Evolutionary conservation across 2,329 filamentous ascomycete species (phyloP).

Genomic region (Fusarium proliferatum): DNA sequence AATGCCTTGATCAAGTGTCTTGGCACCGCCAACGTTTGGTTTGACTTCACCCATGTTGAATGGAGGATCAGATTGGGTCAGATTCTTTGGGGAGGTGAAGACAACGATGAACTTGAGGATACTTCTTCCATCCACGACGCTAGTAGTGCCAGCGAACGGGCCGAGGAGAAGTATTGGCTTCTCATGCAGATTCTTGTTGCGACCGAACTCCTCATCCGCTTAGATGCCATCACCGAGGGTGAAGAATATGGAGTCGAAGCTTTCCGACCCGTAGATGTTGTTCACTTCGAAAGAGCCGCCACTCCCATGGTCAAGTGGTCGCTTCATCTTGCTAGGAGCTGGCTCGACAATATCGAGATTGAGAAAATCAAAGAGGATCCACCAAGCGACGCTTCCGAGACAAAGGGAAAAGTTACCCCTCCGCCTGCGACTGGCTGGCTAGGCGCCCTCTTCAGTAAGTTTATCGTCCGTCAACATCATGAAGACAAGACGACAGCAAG

Average conservation of each 20-base stretch:
- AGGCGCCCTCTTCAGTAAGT: conserved; percentile 66
- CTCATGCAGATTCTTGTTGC: conserved; percentile 73
- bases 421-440: conserved; percentile 58
- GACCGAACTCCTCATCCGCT: conserved; percentile 72
- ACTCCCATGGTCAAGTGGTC: conserved; percentile 75
- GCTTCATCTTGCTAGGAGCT: conserved; percentile 70
- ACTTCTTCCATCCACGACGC: conserved; percentile 63
- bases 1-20: conserved; percentile 74
- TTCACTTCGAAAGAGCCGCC: conserved; percentile 70
- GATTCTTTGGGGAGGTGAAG: conserved; percentile 71
- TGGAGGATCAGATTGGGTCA: conserved; percentile 80
- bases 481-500: conserved; percentile 50
- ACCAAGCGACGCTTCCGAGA: conserved; percentile 2
- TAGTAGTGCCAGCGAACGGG: conserved; percentile 61
- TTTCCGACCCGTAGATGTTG: conserved; percentile 66
- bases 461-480: conserved; percentile 58
- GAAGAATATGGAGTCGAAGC: conserved; percentile 65
- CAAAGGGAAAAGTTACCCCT: conserved; percentile 16
- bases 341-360: conserved; percentile 75
- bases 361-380: conserved; percentile 54
- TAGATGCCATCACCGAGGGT: conserved; percentile 71
- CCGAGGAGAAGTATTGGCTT: conserved; percentile 74
- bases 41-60: conserved; percentile 79
- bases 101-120: conserved; percentile 65
- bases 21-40: conserved; percentile 74